Percentiles rank a stretch among this genome's conserved stretches.
Evolutionary conservation across 1,284 basidiomycete genomes (phyloP).

Genomic region (Malassezia arunalokei): DNA sequence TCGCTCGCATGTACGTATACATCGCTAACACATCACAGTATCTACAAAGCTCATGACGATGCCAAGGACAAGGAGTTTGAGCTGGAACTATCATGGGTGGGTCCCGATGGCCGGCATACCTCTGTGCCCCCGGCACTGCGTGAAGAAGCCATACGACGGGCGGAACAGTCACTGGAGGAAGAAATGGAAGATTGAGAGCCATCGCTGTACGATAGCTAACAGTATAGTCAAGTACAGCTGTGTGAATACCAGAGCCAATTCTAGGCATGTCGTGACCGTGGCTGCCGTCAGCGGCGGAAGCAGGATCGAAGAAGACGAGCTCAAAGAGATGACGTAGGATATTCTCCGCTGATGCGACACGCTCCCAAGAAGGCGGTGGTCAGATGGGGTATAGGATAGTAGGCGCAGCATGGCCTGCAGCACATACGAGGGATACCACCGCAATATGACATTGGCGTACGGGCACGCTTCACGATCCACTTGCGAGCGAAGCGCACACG

Average conservation of each 20-base stretch:
- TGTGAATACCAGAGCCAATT: background rate
- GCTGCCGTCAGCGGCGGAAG: background rate
- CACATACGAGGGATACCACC: background rate
- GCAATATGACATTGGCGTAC: background rate
- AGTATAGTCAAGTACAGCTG: background rate
- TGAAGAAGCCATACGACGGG: constrained; percentile 72
- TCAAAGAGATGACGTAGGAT: background rate
- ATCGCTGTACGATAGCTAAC: background rate
- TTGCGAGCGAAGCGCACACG: background rate
- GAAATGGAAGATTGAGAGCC: constrained; percentile 58
- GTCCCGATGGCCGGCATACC: constrained; percentile 71
- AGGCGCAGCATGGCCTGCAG: background rate
- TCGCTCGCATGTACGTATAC: constrained; percentile 37
- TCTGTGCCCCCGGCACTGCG: constrained; percentile 68
- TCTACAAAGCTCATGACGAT: constrained; percentile 94
- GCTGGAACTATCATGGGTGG: constrained; percentile 93
- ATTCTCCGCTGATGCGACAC: background rate
- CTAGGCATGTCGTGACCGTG: background rate
- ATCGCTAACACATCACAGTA: constrained; percentile 52
- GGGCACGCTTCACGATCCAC: background rate
- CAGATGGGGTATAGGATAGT: background rate
- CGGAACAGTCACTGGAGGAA: constrained; percentile 73
- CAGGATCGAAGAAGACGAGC: background rate
- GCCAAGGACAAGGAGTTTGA: constrained; percentile 96
- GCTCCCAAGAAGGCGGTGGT: background rate